Base-by-base conservation (phyloP, 495 filamentous ascomycete genomes). In the Ramalina peruviana region DNA sequence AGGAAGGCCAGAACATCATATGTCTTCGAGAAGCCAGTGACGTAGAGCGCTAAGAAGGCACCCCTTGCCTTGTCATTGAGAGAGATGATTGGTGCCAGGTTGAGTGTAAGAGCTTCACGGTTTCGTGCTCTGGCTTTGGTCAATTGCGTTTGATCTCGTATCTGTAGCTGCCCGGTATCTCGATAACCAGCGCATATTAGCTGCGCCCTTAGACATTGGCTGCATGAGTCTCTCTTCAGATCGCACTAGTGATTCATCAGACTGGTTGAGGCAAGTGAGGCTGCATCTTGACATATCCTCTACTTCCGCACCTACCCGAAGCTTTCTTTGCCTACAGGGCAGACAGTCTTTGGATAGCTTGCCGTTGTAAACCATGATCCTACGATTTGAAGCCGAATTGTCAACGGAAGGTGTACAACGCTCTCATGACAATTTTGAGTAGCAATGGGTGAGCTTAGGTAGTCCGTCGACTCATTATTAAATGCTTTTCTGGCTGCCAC, bases 151-250 rank as follows among this genome's bases (percentile, higher is more conserved):
- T 54, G 46, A 15, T 54, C 41, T 1, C 40, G 46, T 21, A 54
- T 43, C 23, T 41, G 30, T 6, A 54, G 16, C 21, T 39, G 16
- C 2, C 42, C 33, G 0, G 46, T 45, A 30, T 54, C 40, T 11
- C 52, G 52, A 38, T 54, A 54, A 15, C 52, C 52, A 33, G 27
- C 25, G 33, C 52, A 54, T 12, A 13, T 17, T 11, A 40, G 17
- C 53, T 54, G 47, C 58, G 64, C 62, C 51, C 62, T 48, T 36
- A 56, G 23, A 54, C 59, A 47, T 54, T 56, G 46, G 52, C 52
- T 48, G 50, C 52, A 54, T 0, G 36, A 49, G n/a, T 53, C 39
- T 52, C 54, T 43, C 50, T 44, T 49, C 30, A 56, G 50, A 23
- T 56, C 54, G 44, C 54, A 56, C 54, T 56, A 27, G 12, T 12